These are phyloP conservation scores for Kalmusia sp. DNA, from an alignment of 2,329 filamentous ascomycete species.

Conservation along the genomic window DNA sequence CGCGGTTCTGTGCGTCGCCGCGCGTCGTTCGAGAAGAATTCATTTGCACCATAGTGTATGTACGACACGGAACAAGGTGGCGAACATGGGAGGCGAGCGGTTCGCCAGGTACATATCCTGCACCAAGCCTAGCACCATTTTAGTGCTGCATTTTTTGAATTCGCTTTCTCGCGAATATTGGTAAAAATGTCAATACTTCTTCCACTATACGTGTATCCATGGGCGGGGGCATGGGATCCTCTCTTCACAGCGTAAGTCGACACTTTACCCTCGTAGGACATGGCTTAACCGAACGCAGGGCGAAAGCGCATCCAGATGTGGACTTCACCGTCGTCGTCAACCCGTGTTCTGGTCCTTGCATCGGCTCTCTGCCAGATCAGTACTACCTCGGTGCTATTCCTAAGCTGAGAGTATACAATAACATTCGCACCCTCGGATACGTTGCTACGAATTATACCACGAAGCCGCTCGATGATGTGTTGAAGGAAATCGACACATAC, in stretches of 20 bases:
- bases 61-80: neutral
- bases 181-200: conserved; percentile 50
- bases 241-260: conserved; percentile 52
- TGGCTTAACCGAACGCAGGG: conserved; percentile 21
- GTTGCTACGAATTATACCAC: conserved; percentile 59
- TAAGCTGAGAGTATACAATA: conserved; percentile 50
- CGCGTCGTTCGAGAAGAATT: conserved; percentile 11
- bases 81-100: neutral
- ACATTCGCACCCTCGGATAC: conserved; percentile 60
- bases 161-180: neutral
- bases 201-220: conserved; percentile 60
- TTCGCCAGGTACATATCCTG: conserved; percentile 3
- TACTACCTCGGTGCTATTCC: conserved; percentile 49
- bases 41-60: conserved; percentile 14
- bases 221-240: conserved; percentile 56
- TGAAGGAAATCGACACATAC: conserved; percentile 56
- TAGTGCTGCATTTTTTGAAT: neutral
- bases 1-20: neutral
- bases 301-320: conserved; percentile 45
- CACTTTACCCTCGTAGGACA: neutral
- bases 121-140: neutral
- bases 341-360: conserved; percentile 50
- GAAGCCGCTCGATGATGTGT: conserved; percentile 31
- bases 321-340: conserved; percentile 63
- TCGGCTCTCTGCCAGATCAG: conserved; percentile 33